Base-by-base conservation (phyloP, 1,139 yeast genomes). In the Taphrina pruni region DNA sequence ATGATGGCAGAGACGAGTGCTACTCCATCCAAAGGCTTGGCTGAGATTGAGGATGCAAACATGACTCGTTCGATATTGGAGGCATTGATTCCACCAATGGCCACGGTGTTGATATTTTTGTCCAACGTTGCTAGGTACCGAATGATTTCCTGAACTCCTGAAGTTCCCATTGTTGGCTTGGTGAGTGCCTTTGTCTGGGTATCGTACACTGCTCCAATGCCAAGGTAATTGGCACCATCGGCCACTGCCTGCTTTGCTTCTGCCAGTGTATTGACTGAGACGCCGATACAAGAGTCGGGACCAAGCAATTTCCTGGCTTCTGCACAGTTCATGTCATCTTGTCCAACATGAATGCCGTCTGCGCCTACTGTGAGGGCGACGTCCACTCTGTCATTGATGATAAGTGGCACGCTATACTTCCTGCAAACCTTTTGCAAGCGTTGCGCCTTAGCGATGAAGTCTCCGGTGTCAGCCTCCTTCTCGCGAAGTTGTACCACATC, bases 341-440 rank as follows among this genome's bases (percentile, higher is more conserved):
- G 97, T 0, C 98, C 98, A 26, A 93, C 91, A 79, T 93, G 98
- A 17, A 93, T 88, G 46, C 97, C 97, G 71, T 92, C 97, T 0
- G 97, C 97, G 74, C 85, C 95, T 69, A 90, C 82, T 0, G 97
- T 97, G 66, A 92, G 80, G 0, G 97, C 97, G 6, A 93, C 91
- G 76, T 93, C 98, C 7, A 91, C 84, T 60, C 97, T 80, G 76
- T 93, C 97, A 75, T 93, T 91, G 75, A 93, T 92, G 45, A 93
- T 86, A 72, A 93, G 80, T 0, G 97, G 97, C 21, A 93, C 86
- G 0, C 84, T 83, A 58, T 82, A 84, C 52, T 79, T 76, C 58
- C 80, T 78, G 48, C 97, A 90, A 65, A 92, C 75, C 67, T 80
- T 79, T 73, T 88, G 92, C 21, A 92, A 85, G 56, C 80, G 77